Evolutionary conservation across 2,329 filamentous ascomycete genomes (phyloP).

Genomic region (Penicillium sp.): DNA sequence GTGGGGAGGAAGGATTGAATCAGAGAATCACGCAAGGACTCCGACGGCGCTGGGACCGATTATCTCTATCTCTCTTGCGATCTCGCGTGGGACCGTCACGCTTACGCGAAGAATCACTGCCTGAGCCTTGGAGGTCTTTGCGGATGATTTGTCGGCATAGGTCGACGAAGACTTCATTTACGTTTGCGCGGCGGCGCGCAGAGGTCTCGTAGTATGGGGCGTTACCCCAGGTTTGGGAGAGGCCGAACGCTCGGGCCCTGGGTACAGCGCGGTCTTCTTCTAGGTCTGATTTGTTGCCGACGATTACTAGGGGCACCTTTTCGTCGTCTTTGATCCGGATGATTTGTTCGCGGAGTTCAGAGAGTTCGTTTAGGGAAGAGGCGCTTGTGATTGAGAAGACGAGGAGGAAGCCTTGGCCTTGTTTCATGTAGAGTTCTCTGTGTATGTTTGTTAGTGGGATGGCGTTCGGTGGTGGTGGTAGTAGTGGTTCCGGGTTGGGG

Average conservation of each 20-base stretch:
- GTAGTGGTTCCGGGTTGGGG: slow-evolving; percentile 14
- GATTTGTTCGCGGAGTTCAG: slow-evolving; percentile 83
- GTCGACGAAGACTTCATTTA: slow-evolving; percentile 87
- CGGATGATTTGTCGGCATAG: slow-evolving; percentile 82
- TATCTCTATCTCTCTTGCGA: slow-evolving; percentile 39
- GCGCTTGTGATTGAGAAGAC: slow-evolving; percentile 90
- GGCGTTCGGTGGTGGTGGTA: neutral
- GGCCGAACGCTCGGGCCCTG: slow-evolving; percentile 76
- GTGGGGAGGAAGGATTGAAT: slow-evolving; percentile 2
- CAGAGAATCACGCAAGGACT: slow-evolving; percentile 47
- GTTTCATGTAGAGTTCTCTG: slow-evolving; percentile 89
- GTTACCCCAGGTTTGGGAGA: slow-evolving; percentile 84
- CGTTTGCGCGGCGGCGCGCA: slow-evolving; percentile 80
- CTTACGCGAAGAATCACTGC: slow-evolving; percentile 36
- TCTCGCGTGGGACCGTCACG: slow-evolving; percentile 41
- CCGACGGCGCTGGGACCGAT: slow-evolving; percentile 37
- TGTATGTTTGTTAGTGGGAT: slow-evolving; percentile 27
- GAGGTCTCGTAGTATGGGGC: slow-evolving; percentile 92
- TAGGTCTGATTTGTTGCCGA: slow-evolving; percentile 89
- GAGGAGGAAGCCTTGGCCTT: slow-evolving; percentile 86
- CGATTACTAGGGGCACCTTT: slow-evolving; percentile 83
- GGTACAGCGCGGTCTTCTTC: slow-evolving; percentile 82
- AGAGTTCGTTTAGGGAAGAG: slow-evolving; percentile 80
- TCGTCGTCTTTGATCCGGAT: slow-evolving; percentile 89
- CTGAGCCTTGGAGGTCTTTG: slow-evolving; percentile 59